These are phyloP conservation scores for Cicer yamashitae DNA, from an alignment of 306 rosid species.

Conservation along the genomic window DNA sequence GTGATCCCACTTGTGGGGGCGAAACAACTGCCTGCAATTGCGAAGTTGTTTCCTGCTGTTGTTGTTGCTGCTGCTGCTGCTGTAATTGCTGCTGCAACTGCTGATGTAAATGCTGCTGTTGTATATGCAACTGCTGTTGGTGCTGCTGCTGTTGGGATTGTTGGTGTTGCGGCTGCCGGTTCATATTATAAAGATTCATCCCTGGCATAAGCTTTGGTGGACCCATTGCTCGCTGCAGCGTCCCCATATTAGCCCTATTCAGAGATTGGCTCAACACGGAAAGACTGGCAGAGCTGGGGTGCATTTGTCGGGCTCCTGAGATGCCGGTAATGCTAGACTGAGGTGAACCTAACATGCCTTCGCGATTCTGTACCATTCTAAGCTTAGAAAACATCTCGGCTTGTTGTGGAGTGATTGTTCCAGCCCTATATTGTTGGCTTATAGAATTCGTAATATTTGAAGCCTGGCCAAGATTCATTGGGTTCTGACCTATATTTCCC, in stretches of 20 bases:
- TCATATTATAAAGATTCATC: conserved; percentile 70
- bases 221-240: conserved; percentile 74
- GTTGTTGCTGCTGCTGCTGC: conserved; percentile 63
- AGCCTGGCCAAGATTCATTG: conserved; percentile 66
- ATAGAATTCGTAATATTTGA: conserved; percentile 62
- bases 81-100: conserved; percentile 51
- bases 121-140: conserved; percentile 47
- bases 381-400: conserved; percentile 56
- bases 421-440: conserved; percentile 70
- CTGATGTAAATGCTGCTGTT: conserved; percentile 49
- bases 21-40: conserved; percentile 83
- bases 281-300: conserved; percentile 64
- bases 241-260: conserved; percentile 61
- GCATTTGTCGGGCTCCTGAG: conserved; percentile 77
- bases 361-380: conserved; percentile 59
- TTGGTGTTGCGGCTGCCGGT: conserved; percentile 60
- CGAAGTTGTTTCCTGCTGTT: conserved; percentile 73
- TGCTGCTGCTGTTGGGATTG: conserved; percentile 49
- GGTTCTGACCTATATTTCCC: conserved; percentile 80
- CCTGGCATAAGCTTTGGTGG: conserved; percentile 83
- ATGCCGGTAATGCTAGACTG: conserved; percentile 72
- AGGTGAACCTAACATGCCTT: conserved; percentile 62
- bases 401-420: conserved; percentile 42
- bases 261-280: conserved; percentile 75
- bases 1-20: conserved; percentile 89